Conservation (phyloP, 2,329 filamentous ascomycete species). For the Xylaria sp. region DNA sequence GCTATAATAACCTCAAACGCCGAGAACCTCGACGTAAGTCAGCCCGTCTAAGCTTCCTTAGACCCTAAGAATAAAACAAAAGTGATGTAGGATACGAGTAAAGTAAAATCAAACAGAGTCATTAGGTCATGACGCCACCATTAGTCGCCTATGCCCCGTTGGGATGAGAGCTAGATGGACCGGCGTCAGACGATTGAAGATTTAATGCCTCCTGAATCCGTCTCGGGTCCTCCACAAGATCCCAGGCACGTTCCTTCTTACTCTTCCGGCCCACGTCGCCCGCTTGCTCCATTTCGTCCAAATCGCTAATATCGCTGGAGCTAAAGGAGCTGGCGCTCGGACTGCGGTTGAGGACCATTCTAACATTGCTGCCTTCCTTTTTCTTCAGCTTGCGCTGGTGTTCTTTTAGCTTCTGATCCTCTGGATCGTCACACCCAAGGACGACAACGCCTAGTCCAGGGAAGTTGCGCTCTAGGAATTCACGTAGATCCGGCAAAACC, state of each 20-base stretch:
- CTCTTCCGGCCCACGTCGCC: slow-evolving; percentile 57
- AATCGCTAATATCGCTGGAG: slow-evolving; percentile 63
- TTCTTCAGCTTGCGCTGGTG: slow-evolving; percentile 81
- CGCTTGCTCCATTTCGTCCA: slow-evolving; percentile 58
- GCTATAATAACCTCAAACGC: background rate
- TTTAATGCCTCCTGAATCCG: slow-evolving; percentile 53
- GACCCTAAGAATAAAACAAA: background rate
- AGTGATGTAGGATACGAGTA: background rate
- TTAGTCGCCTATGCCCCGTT: slow-evolving; percentile 9
- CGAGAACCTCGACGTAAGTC: slow-evolving; percentile 1
- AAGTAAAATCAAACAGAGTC: background rate
- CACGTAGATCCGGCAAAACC: slow-evolving; percentile 75
- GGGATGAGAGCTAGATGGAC: slow-evolving; percentile 20
- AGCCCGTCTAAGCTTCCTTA: background rate
- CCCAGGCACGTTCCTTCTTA: slow-evolving; percentile 64
- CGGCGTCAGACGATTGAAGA: slow-evolving; percentile 10
- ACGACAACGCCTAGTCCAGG: slow-evolving; percentile 79
- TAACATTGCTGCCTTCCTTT: slow-evolving; percentile 62
- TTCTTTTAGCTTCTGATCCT: slow-evolving; percentile 79
- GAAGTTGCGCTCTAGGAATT: slow-evolving; percentile 78
- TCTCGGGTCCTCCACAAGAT: slow-evolving; percentile 62
- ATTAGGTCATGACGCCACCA: slow-evolving; percentile 7
- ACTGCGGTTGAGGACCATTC: slow-evolving; percentile 68
- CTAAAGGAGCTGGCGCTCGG: slow-evolving; percentile 61
- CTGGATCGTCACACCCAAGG: slow-evolving; percentile 82